Conservation (phyloP, 2,329 filamentous ascomycete species). For the Aspergillus amoenus region DNA sequence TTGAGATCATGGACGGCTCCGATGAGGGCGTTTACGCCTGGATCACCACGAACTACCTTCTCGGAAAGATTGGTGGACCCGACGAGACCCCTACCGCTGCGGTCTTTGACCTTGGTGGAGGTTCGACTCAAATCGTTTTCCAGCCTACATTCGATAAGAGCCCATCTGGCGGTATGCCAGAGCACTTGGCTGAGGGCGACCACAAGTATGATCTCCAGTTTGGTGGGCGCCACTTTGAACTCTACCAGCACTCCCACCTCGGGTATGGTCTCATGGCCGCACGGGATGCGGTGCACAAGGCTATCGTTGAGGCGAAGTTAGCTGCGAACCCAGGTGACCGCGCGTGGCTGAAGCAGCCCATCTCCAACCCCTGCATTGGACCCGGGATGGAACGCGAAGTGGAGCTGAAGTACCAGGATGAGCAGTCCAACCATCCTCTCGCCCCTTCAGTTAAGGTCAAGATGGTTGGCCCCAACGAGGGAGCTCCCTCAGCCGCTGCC, state of each 20-base stretch:
- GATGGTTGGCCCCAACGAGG: conserved; percentile 77
- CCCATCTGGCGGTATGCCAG: conserved; percentile 74
- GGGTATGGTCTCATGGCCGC: conserved; percentile 97
- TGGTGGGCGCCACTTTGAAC: conserved; percentile 82
- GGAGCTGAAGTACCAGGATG: conserved; percentile 62
- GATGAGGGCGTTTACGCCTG: conserved; percentile 98
- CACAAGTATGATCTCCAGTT: conserved; percentile 94
- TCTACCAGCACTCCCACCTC: conserved; percentile 98
- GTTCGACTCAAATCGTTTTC: conserved; percentile 98
- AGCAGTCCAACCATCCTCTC: conserved; percentile 61
- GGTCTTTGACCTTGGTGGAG: conserved; percentile 92
- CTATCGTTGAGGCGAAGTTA: conserved; percentile 70
- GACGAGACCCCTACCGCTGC: conserved; percentile 90
- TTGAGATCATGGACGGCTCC: conserved; percentile 95
- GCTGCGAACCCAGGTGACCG: conserved; percentile 60
- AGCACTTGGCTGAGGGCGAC: conserved; percentile 81
- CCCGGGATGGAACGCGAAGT: conserved; percentile 75
- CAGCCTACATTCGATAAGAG: conserved; percentile 85
- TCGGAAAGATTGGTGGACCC: conserved; percentile 93
- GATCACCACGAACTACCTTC: conserved; percentile 98
- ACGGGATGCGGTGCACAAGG: conserved; percentile 78
- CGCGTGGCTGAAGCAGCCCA: conserved; percentile 68
- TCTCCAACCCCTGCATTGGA: conserved; percentile 82
- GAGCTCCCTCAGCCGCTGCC: conserved; percentile 66
- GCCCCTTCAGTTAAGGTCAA: conserved; percentile 68